A percentile compares a stretch with the other conserved stretches of the same genome.
These are phyloP conservation scores for Ephemerocybe angulata DNA, from an alignment of 768 basidiomycete species.

Conservation along the genomic window DNA sequence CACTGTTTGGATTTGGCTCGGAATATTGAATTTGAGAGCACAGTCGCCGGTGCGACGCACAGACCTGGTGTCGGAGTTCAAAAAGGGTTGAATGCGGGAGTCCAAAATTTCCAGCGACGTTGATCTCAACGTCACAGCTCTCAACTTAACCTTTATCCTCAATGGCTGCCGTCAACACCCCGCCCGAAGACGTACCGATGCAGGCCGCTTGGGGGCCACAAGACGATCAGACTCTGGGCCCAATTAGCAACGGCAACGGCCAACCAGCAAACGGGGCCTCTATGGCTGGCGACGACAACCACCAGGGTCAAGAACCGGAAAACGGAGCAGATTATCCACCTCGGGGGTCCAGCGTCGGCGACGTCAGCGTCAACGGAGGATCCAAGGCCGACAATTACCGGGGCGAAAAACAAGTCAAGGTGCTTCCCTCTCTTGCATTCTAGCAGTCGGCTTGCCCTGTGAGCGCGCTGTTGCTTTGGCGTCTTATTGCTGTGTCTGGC, in stretches of 20 bases:
- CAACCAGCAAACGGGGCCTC: constrained; percentile 44
- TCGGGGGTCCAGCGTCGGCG: constrained; percentile 48
- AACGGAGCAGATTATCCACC: constrained; percentile 43
- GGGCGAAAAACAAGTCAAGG: constrained; percentile 76
- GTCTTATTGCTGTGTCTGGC: constrained; percentile 8
- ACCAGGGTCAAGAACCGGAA: constrained; percentile 43
- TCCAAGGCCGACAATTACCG: constrained; percentile 48
- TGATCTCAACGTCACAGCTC: background rate
- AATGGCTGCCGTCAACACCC: constrained; percentile 31
- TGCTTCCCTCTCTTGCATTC: constrained; percentile 46
- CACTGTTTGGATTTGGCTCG: background rate
- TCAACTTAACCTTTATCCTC: constrained; percentile 11
- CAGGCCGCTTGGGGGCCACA: constrained; percentile 48
- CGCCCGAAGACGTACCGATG: constrained; percentile 29
- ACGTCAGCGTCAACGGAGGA: constrained; percentile 35
- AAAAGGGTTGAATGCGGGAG: constrained; percentile 4
- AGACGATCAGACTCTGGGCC: constrained; percentile 44
- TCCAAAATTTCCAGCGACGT: constrained; percentile 3
- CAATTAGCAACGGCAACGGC: constrained; percentile 36
- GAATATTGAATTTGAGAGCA: background rate
- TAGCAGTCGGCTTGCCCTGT: constrained; percentile 23
- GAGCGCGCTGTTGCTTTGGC: constrained; percentile 15
- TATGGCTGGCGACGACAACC: constrained; percentile 46
- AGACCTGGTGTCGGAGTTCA: constrained; percentile 16
- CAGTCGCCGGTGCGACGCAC: background rate